Conservation (phyloP, 2,329 filamentous ascomycete genomes). For the Paradendryphiella salina region DNA sequence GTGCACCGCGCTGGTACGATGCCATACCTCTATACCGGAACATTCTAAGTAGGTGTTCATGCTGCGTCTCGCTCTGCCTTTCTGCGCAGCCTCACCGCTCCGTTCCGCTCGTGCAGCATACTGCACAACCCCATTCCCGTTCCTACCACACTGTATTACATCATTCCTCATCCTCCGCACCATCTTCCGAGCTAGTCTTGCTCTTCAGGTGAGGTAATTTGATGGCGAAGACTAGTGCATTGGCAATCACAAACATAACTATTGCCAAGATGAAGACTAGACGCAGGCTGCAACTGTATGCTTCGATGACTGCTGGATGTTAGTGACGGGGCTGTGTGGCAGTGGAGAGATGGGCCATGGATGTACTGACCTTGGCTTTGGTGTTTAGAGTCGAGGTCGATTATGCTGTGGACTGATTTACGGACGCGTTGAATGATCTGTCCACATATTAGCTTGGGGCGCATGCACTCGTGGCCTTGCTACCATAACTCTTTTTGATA, state of each 20-base stretch:
- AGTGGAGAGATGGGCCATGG: background rate
- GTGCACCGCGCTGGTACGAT: background rate
- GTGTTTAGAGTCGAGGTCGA: conserved; percentile 51
- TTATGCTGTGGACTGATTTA: conserved; percentile 55
- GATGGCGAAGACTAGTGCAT: conserved; percentile 57
- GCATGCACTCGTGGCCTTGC: background rate
- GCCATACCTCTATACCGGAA: background rate
- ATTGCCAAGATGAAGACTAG: conserved; percentile 52
- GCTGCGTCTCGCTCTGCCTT: background rate
- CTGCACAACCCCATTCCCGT: background rate
- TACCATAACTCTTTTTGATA: background rate
- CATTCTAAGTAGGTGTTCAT: background rate
- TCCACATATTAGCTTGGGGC: conserved; percentile 4
- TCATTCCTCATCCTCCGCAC: conserved; percentile 11
- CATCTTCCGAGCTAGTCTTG: conserved; percentile 16
- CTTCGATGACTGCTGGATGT: conserved; percentile 43
- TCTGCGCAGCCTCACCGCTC: background rate
- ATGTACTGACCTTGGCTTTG: conserved; percentile 50
- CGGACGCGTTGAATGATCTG: conserved; percentile 54
- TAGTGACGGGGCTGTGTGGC: conserved; percentile 29
- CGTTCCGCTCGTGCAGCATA: background rate
- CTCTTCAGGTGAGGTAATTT: conserved; percentile 55
- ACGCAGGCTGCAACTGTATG: conserved; percentile 45
- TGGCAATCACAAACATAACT: conserved; percentile 54
- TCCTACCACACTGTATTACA: background rate